These are phyloP conservation scores for Penicillium crystallinum DNA, from an alignment of 495 filamentous ascomycete species.

Conservation along the genomic window DNA sequence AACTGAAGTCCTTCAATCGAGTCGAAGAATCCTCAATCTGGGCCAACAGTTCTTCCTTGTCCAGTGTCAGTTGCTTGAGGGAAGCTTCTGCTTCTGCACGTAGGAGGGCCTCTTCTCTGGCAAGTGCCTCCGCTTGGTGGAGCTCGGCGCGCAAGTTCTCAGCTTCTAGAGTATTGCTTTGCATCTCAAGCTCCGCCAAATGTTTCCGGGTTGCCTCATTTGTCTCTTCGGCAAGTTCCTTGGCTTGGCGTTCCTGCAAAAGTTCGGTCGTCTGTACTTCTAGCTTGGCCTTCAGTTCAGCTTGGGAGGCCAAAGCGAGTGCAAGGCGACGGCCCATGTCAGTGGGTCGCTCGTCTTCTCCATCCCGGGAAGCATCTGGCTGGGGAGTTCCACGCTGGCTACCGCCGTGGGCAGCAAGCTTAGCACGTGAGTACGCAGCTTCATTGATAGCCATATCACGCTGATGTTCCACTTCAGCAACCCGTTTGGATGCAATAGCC, in stretches of 20 bases:
- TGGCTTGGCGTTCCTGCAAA: constrained; percentile 70
- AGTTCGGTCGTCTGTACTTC: constrained; percentile 64
- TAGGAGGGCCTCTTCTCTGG: constrained; percentile 71
- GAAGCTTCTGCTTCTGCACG: constrained; percentile 70
- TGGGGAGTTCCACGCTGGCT: constrained; percentile 67
- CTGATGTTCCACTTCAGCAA: constrained; percentile 90
- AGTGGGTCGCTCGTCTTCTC: constrained; percentile 62
- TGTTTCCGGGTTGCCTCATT: constrained; percentile 76
- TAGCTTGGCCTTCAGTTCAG: constrained; percentile 65
- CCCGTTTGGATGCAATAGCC: constrained; percentile 73
- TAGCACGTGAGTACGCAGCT: constrained; percentile 91
- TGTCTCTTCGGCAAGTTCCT: constrained; percentile 83
- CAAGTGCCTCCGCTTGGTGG: constrained; percentile 65
- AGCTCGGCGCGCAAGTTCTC: constrained; percentile 82
- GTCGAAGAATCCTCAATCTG: constrained; percentile 62
- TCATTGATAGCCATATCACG: constrained; percentile 87
- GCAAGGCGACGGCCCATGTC: constrained; percentile 83
- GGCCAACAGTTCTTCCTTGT: constrained; percentile 74
- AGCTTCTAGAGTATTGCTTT: constrained; percentile 72
- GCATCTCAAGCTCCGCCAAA: constrained; percentile 78
- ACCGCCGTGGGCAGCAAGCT: constrained; percentile 75
- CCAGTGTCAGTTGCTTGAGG: constrained; percentile 67
- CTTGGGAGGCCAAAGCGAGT: constrained; percentile 67
- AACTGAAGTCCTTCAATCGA: constrained; percentile 64
- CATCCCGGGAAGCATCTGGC: constrained; percentile 56